Evolutionary conservation across 1,284 basidiomycete species (phyloP), one percentile per base, ranked within the genome.

Genomic region (Heterobasidion parviporum): DNA sequence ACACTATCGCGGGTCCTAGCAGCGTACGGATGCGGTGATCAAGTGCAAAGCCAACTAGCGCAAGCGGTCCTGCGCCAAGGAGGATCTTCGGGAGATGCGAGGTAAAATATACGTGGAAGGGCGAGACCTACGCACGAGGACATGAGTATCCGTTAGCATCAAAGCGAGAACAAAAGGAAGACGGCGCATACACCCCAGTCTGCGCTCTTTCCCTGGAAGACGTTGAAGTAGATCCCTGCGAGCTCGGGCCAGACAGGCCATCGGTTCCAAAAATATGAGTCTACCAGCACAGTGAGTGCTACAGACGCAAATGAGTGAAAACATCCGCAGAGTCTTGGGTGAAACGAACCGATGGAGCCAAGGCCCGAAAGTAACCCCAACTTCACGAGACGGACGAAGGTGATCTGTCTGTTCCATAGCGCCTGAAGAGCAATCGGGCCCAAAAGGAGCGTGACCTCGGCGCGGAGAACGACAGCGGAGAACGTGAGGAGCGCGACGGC

Each of bases 231-330:
- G 18, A 95, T 63, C 1, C 85, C 82, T 5, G 82, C 74, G 14
- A 93, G 73, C 67, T 99, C 97, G 0, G 96, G 96, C 94, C 94
- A 98, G 1, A 94, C 66, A 7, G 80, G 74, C 65, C 74, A 76
- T 59, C 70, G 68, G 51, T 75, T 68, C 94, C 95, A 98, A 67
- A 97, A 90, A 70, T 88, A 89, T 1, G 92, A 91, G 68, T 99
- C 96, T 32, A 96, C 72, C 0, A 70, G 32, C 0, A 87, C 66
- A 0, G 90, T 89, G 12, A 83, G 59, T 2, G 70, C 90, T 93
- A 58, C 12, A 33, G 33, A 20, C 18, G n/a, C 8, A 44, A 3
- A 47, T 16, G 15, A n/a, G 8, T 55, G 6, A 38, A 15, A 26
- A 5, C 12, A 1, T 43, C 9, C 36, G 2, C 8, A 14, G 6